Evolutionary conservation across 306 rosid genomes (phyloP).

Genomic region (Notholithocarpus densiflorus): DNA sequence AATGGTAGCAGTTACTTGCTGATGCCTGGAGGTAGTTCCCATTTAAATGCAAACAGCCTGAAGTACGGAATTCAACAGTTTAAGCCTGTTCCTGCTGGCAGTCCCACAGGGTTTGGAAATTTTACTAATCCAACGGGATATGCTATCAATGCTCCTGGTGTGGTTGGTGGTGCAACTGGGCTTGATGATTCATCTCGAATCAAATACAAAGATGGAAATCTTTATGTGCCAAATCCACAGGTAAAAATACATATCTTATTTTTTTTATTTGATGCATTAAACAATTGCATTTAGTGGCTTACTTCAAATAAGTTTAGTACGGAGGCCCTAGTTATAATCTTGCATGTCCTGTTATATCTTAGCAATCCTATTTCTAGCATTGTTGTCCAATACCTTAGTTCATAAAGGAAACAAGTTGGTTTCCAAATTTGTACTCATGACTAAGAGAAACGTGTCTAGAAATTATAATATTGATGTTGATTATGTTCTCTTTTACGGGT

Average conservation of each 20-base stretch:
- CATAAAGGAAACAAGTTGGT: not conserved
- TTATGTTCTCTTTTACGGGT: not conserved
- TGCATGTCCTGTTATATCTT: not conserved
- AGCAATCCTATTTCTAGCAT: not conserved
- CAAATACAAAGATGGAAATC: constrained; percentile 86
- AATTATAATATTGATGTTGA: not conserved
- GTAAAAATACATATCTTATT: constrained; percentile 25
- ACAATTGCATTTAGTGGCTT: not conserved
- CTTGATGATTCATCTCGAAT: constrained; percentile 89
- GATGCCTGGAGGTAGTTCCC: constrained; percentile 94
- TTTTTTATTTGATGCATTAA: not conserved
- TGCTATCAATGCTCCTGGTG: constrained; percentile 82
- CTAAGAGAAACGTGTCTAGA: not conserved
- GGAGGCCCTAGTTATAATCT: not conserved
- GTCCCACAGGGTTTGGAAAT: constrained; percentile 80
- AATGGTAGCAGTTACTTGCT: constrained; percentile 81
- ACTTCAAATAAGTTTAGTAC: not conserved
- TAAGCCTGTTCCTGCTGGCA: constrained; percentile 88
- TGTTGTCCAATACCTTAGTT: not conserved
- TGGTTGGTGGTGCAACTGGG: constrained; percentile 75
- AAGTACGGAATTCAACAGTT: constrained; percentile 94
- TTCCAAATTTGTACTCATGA: not conserved
- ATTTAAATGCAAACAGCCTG: constrained; percentile 77
- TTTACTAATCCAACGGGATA: constrained; percentile 76
- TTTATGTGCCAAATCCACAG: constrained; percentile 94